Conservation (phyloP, 2,329 filamentous ascomycete genomes). For the Stagonosporopsis chrysanthemi region DNA sequence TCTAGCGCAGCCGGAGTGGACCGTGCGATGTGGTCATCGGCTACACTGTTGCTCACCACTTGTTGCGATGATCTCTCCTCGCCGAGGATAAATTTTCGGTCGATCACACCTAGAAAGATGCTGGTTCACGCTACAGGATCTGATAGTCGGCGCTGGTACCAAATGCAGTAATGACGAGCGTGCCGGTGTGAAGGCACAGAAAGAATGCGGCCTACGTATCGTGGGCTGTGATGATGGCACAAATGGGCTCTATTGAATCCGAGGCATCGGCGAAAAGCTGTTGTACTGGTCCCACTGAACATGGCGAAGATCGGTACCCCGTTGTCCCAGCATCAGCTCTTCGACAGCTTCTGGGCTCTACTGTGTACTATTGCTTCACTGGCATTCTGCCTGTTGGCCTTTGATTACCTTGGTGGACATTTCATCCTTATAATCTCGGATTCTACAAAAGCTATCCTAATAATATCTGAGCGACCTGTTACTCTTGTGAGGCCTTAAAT, state of each 20-base stretch:
- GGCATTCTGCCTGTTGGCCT: conserved; percentile 20
- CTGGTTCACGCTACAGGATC: conserved; percentile 13
- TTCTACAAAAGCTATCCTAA: not conserved
- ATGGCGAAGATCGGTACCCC: conserved; percentile 22
- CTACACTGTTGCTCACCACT: conserved; percentile 12
- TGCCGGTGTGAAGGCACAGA: conserved; percentile 14
- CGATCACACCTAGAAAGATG: conserved; percentile 18
- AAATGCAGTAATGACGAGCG: conserved; percentile 23
- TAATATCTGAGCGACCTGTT: not conserved
- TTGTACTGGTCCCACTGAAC: conserved; percentile 15
- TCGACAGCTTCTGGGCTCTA: conserved; percentile 29
- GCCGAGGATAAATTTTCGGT: conserved; percentile 18
- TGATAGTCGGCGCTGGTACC: conserved; percentile 26
- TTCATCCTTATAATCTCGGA: conserved; percentile 21
- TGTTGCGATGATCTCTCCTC: conserved; percentile 26
- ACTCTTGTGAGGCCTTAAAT: not conserved
- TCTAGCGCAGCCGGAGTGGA: conserved; percentile 10
- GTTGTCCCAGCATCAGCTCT: conserved; percentile 18
- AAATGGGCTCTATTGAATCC: conserved; percentile 38
- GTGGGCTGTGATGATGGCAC: conserved; percentile 15
- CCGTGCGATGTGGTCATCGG: conserved; percentile 26
- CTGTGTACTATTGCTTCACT: conserved; percentile 32
- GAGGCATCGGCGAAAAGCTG: conserved; percentile 42
- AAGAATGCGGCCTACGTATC: conserved; percentile 16
- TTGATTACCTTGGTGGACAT: conserved; percentile 23